Percentiles rank a stretch among this genome's conserved stretches.
These are phyloP conservation scores for Phytophthora fragariae DNA, from an alignment of 352 stramenopile species.

Conservation along the genomic window DNA sequence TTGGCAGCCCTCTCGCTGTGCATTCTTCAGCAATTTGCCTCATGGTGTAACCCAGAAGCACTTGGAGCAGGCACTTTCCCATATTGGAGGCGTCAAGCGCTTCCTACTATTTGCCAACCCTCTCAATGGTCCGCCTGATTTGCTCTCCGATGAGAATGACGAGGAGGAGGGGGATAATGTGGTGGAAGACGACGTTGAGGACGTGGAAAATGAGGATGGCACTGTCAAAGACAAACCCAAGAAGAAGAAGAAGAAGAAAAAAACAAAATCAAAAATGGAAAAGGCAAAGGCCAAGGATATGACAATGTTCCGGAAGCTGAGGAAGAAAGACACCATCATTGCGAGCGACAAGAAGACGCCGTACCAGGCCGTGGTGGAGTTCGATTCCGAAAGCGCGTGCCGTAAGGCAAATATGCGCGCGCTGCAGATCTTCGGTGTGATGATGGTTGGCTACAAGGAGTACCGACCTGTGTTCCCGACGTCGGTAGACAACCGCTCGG, in stretches of 20 bases:
- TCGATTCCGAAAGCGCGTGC: constrained; percentile 50
- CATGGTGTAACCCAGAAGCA: constrained; percentile 72
- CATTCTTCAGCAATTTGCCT: constrained; percentile 87
- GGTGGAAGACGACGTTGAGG: constrained; percentile 20
- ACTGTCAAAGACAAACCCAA: constrained; percentile 22
- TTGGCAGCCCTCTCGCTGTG: constrained; percentile 65
- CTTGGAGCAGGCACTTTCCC: constrained; percentile 64
- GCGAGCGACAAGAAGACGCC: constrained; percentile 77
- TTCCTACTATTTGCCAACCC: constrained; percentile 79
- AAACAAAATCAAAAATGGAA: constrained; percentile 45
- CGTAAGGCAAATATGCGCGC: constrained; percentile 76
- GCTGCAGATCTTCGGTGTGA: constrained; percentile 89
- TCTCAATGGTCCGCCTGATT: constrained; percentile 62
- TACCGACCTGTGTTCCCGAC: constrained; percentile 84
- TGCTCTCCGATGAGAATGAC: constrained; percentile 29
- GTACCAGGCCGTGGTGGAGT: constrained; percentile 83
- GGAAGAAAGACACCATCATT: constrained; percentile 73
- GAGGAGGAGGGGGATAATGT: constrained; percentile 39
- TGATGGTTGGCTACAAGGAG: constrained; percentile 88
- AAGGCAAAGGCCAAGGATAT: constrained; percentile 6
- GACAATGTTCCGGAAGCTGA: constrained; percentile 51
- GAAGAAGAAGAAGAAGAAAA: constrained; percentile 47
- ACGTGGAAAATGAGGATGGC: constrained; percentile 40
- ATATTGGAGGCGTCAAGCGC: constrained; percentile 73
- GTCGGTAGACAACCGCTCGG: constrained; percentile 48